Conservation (phyloP, 768 basidiomycete species). For the Podaxis rugospora region DNA sequence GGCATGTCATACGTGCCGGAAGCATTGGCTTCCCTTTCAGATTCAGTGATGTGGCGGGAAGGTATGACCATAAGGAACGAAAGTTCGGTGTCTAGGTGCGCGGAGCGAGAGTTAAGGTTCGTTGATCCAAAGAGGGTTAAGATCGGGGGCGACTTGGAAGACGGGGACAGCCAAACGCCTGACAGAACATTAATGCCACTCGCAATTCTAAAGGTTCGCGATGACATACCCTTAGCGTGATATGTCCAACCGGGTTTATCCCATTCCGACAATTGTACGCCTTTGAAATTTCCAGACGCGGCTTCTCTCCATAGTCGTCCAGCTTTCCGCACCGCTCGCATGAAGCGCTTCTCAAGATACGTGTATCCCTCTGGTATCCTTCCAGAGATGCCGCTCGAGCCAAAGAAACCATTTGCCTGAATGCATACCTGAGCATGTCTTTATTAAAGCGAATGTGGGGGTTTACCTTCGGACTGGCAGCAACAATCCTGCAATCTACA, state of each 20-base stretch:
- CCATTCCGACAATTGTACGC: conserved; percentile 85
- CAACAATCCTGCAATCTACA: conserved; percentile 67
- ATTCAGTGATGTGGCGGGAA: conserved; percentile 27
- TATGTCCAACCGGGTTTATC: conserved; percentile 90
- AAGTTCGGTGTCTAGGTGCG: conserved; percentile 87
- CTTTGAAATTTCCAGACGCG: conserved; percentile 26
- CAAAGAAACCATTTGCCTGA: conserved; percentile 95
- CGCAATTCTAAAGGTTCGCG: neutral
- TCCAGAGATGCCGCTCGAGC: conserved; percentile 84
- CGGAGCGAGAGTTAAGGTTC: conserved; percentile 89
- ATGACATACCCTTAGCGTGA: conserved; percentile 84
- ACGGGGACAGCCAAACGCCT: conserved; percentile 86
- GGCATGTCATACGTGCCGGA: neutral
- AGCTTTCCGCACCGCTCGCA: conserved; percentile 53
- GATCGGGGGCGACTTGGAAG: conserved; percentile 43
- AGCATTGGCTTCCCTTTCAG: neutral
- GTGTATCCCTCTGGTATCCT: conserved; percentile 97
- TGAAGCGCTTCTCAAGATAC: conserved; percentile 79
- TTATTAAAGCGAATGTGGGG: neutral
- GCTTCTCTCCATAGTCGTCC: conserved; percentile 32
- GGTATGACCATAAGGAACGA: conserved; percentile 81
- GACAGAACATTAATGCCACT: neutral
- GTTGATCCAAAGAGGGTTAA: conserved; percentile 92
- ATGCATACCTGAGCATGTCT: conserved; percentile 4
- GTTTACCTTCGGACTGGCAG: conserved; percentile 80